phyloP scores from a whole-genome alignment of 306 rosid genomes.

The Alnus rubra region DNA sequence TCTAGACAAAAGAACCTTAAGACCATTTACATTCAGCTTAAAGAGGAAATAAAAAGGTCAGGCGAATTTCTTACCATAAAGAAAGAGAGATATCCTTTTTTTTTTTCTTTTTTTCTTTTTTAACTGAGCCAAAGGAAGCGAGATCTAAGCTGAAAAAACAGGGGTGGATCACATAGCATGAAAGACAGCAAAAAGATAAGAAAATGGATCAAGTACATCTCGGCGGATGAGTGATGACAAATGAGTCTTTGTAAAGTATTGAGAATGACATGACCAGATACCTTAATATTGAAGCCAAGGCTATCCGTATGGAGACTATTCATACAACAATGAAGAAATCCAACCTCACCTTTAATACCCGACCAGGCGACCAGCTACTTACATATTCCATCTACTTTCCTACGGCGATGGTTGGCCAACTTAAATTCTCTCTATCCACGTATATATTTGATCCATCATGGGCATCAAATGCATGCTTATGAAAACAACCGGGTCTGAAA shows the following conservation, averaged over 20 bases:
- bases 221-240: neutral
- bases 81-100: no score
- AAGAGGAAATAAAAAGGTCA: no score
- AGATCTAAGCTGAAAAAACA: no score
- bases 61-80: no score
- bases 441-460: neutral
- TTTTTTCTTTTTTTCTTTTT: no score
- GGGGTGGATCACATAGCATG: no score
- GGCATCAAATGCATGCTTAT: neutral
- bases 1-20: no score
- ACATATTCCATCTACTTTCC: neutral
- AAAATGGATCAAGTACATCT: no score
- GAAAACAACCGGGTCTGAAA: neutral
- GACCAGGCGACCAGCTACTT: neutral
- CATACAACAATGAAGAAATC: neutral
- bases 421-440: neutral
- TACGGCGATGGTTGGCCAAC: neutral
- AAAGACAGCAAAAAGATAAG: no score
- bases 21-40: no score
- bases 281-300: neutral
- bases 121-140: no score
- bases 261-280: neutral
- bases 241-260: neutral
- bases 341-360: neutral
- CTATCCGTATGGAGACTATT: neutral